These are phyloP conservation scores for Citrullus amarus DNA, from an alignment of 306 rosid genomes.

Conservation along the genomic window DNA sequence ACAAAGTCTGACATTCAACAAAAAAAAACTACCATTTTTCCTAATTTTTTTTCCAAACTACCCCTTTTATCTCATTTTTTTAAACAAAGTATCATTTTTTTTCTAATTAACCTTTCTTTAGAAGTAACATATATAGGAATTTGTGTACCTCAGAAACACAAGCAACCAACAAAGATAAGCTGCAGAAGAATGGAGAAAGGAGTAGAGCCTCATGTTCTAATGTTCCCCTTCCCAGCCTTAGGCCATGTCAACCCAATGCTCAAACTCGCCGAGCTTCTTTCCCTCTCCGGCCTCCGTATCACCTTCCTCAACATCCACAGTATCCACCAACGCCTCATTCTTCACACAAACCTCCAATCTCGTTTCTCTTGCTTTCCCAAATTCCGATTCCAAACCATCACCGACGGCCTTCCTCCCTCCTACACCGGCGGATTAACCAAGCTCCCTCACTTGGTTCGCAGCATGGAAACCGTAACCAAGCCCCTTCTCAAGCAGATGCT, in stretches of 20 bases:
- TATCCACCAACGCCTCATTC: constrained; percentile 18
- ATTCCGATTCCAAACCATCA: constrained; percentile 26
- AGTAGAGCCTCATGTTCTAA: constrained; percentile 9
- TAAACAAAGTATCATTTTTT: too few relatives aligned
- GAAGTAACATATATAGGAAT: too few relatives aligned
- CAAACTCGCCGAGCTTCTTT: constrained; percentile 32
- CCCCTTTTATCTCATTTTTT: too few relatives aligned
- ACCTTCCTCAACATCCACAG: constrained; percentile 34
- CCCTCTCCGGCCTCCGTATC: constrained; percentile 15
- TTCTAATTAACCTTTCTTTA: too few relatives aligned
- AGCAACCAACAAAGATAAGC: not conserved
- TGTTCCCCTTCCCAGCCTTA: constrained; percentile 19
- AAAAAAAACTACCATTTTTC: too few relatives aligned
- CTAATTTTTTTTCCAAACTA: too few relatives aligned
- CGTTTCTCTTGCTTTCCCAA: constrained; percentile 15
- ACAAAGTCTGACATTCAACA: too few relatives aligned
- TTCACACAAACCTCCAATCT: constrained; percentile 11
- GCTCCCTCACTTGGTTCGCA: not conserved
- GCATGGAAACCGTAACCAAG: constrained; percentile 1
- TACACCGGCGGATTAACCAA: constrained; percentile 9
- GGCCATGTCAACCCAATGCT: constrained; percentile 44
- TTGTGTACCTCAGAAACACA: not conserved
- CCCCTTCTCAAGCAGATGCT: constrained; percentile 23
- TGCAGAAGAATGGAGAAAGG: not conserved
- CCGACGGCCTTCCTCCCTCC: constrained; percentile 8